Evolutionary conservation across 257 asterid genomes (phyloP).

Genomic region (Forsythia suspensa): DNA sequence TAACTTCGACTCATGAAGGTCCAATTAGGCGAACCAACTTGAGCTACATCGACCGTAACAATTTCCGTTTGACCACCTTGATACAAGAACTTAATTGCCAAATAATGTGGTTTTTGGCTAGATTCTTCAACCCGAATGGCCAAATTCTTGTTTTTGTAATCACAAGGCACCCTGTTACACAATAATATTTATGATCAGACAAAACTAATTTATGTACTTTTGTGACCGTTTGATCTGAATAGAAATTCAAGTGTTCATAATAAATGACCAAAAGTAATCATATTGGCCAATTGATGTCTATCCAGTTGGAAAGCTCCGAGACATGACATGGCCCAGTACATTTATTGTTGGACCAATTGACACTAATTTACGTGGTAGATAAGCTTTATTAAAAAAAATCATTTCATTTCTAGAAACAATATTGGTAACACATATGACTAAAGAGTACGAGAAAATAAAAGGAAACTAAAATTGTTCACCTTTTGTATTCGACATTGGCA

Average conservation of each 20-base stretch:
- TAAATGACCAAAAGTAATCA: neutral
- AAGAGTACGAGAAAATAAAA: too few relatives aligned
- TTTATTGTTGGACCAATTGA: constrained; percentile 15
- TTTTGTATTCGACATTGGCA: constrained; percentile 60
- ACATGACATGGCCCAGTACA: constrained; percentile 7
- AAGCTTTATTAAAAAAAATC: too few relatives aligned
- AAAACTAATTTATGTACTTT: neutral
- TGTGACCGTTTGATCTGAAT: constrained; percentile 22
- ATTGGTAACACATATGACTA: too few relatives aligned
- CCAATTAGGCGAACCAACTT: constrained; percentile 68
- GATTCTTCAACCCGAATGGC: constrained; percentile 70
- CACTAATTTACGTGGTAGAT: neutral
- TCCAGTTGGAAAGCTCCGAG: constrained; percentile 15
- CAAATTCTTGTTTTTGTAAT: constrained; percentile 55
- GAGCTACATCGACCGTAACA: constrained; percentile 54
- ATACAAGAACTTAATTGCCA: constrained; percentile 57
- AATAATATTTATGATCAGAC: neutral
- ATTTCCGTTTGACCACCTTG: constrained; percentile 92
- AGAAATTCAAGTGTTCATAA: neutral
- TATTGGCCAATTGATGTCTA: neutral
- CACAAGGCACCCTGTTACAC: constrained; percentile 61
- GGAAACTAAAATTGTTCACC: constrained; percentile 32
- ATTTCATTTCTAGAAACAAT: too few relatives aligned
- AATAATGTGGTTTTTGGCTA: constrained; percentile 63
- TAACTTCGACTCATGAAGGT: constrained; percentile 53